Base-by-base conservation (phyloP, 2,329 filamentous ascomycete genomes). In the Colletotrichum orbiculare region DNA sequence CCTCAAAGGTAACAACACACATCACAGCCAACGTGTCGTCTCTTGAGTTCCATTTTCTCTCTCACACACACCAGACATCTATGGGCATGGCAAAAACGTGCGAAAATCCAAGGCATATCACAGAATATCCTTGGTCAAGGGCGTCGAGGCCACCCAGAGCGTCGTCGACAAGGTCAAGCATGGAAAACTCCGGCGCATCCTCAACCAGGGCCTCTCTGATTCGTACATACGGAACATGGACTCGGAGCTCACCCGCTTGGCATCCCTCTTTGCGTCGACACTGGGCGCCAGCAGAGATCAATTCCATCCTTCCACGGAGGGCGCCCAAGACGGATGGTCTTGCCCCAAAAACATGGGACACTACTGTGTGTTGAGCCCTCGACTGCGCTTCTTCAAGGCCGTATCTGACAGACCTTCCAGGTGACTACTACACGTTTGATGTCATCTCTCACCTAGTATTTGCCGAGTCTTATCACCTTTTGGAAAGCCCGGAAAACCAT, bases 381-480 rank as follows among this genome's bases (percentile, higher is more conserved):
- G 10, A 17, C 9, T 41, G n/a, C 1, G 10, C n/a, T n/a, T 25
- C 7, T 42, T 34, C 34, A 8, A 25, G 3, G 8, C 9, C 15
- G 8, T 3, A 34, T 2, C 35, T 59, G 37, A 64, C n/a, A 2
- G 2, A 4, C 9, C 1, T 2, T 9, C 0, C 4, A 64, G 60
- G 60, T 37, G 48, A 64, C n/a, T 64, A 60, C 37, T 54, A 59
- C 37, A 59, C 60, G 1, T 58, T 59, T 8, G 60, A 64, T 13
- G 43, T 64, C 2, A 64, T 53, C 33, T 64, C 60, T 6, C 47
- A 62, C 4, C 45, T 62, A 2, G 59, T 62, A 5, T 62, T 62
- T 11, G 59, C 52, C 7, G 50, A 8, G 12, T 56, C 52, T 0
- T 62, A 62, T 33, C 52, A 62, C 15, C 52, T 62, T 4, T 33